Evolutionary conservation across 805 yeast species (phyloP), one percentile per base, ranked within the genome.

Genomic region (Candida sithepensis): DNA sequence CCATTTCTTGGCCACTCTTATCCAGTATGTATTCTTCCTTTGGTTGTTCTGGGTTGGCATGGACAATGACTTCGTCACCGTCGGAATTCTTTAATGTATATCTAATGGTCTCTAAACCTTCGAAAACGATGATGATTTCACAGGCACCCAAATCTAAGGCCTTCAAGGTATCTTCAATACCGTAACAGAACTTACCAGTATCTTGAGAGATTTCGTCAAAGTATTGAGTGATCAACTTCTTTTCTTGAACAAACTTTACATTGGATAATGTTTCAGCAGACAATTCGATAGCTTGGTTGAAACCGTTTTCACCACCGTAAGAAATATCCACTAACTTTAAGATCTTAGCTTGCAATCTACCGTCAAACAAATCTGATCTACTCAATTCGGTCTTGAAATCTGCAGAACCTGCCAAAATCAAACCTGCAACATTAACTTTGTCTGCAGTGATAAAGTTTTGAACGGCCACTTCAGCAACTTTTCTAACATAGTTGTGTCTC

Each of bases 291-390:
- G 99, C 99, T 76, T 94, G 99, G 74, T 94, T 94, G 77, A 94
- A 94, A 41, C 99, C 99, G 68, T 94, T 94, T 72, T 94, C 99
- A 67, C 99, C 99, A 71, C 99, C 99, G 65, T 94, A 94, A 2
- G 98, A 91, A 48, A 94, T 87, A 75, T 94, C 99, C 47, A 95
- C 99, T 66, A 91, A 80, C 69, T 90, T 88, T 52, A 94, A 79
- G 61, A 94, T 83, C 71, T 90, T 91, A 43, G 86, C 84, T 58
- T 79, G 88, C 64, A 94, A 78, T 74, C 99, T 88, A 58, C 72
- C 74, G 69, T 94, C 99, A 66, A 94, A 92, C 74, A 94, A 72
- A 66, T 94, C 99, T 39, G 97, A 88, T 69, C 84, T 88, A 49
- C 88, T 81, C 67, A 94, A 80, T 71, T 92, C 99, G 53, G 84